Conservation (phyloP, 148 eudicot species). For the Pouteria glomerata region DNA sequence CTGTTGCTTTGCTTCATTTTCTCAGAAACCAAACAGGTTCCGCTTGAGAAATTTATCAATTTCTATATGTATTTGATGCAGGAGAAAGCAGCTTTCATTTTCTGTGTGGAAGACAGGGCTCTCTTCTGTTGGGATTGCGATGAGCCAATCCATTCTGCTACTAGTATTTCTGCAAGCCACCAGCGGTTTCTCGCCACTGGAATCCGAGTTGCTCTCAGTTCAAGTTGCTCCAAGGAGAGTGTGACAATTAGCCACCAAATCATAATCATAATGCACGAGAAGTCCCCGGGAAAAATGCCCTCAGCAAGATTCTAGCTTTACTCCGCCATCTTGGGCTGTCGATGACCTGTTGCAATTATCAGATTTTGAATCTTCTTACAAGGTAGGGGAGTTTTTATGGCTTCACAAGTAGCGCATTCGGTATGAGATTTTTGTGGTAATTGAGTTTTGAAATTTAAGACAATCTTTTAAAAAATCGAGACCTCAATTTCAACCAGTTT, state of each 20-base stretch:
- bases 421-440: neutral
- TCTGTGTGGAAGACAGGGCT: conserved; percentile 98
- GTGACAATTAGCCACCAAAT: conserved; percentile 34
- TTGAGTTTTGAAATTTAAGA: too few species aligned
- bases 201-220: conserved; percentile 61
- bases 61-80: conserved; percentile 20
- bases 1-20: too few species aligned
- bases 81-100: conserved; percentile 95
- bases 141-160: conserved; percentile 68
- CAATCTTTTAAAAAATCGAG: too few species aligned
- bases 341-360: conserved; percentile 81
- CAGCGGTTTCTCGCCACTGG: conserved; percentile 92
- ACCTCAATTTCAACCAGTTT: too few species aligned
- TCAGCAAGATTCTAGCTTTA: conserved; percentile 32
- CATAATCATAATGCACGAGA: conserved; percentile 44
- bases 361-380: conserved; percentile 54
- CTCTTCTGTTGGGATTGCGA: conserved; percentile 90
- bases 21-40: too few species aligned
- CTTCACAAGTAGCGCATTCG: too few species aligned
- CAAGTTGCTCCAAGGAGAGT: conserved; percentile 41
- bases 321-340: conserved; percentile 74
- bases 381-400: conserved; percentile 35
- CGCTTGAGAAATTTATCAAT: too few species aligned
- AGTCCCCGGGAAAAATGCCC: conserved; percentile 28
- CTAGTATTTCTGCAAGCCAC: conserved; percentile 72